A percentile compares a stretch with the other conserved stretches of the same genome.
phyloP scores from a whole-genome alignment of 1,284 basidiomycete genomes.

The Gomphus sp. region DNA sequence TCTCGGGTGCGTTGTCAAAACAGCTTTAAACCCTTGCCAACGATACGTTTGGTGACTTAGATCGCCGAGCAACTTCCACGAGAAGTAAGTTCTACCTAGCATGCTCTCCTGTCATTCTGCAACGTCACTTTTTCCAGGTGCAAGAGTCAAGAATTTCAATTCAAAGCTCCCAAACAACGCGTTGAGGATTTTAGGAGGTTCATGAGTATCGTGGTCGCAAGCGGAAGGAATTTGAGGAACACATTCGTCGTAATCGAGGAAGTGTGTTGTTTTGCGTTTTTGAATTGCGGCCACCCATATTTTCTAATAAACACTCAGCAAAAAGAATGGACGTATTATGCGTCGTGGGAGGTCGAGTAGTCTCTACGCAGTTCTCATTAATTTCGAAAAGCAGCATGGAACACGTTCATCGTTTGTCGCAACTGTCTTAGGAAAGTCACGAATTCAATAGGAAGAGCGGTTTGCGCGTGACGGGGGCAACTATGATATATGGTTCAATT shows the following conservation, averaged over 20 bases:
- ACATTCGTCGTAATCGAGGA: slow-evolving; percentile 82
- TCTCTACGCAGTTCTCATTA: slow-evolving; percentile 87
- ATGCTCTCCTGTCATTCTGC: neutral
- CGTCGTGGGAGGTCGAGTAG: slow-evolving; percentile 70
- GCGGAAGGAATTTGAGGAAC: slow-evolving; percentile 67
- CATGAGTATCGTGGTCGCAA: no score
- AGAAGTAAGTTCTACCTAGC: slow-evolving; percentile 45
- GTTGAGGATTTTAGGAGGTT: slow-evolving; percentile 17
- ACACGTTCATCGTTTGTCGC: slow-evolving; percentile 84
- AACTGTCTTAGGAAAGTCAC: slow-evolving; percentile 83
- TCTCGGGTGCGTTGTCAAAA: slow-evolving; percentile 31
- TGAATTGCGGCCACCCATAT: neutral
- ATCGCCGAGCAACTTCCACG: slow-evolving; percentile 97
- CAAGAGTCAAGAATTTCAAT: slow-evolving; percentile 81
- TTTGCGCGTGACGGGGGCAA: slow-evolving; percentile 80
- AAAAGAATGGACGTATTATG: slow-evolving; percentile 19
- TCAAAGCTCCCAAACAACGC: slow-evolving; percentile 87
- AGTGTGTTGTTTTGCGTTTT: slow-evolving; percentile 51
- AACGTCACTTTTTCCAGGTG: slow-evolving; percentile 39
- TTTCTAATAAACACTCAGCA: slow-evolving; percentile 16
- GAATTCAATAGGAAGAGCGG: slow-evolving; percentile 97
- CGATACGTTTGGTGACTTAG: slow-evolving; percentile 31
- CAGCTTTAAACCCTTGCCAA: neutral
- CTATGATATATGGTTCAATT: slow-evolving; percentile 49
- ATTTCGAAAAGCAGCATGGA: slow-evolving; percentile 98